phyloP scores from a whole-genome alignment of 108 stramenopile genomes.

The Pseudonitzschia multiseries region DNA sequence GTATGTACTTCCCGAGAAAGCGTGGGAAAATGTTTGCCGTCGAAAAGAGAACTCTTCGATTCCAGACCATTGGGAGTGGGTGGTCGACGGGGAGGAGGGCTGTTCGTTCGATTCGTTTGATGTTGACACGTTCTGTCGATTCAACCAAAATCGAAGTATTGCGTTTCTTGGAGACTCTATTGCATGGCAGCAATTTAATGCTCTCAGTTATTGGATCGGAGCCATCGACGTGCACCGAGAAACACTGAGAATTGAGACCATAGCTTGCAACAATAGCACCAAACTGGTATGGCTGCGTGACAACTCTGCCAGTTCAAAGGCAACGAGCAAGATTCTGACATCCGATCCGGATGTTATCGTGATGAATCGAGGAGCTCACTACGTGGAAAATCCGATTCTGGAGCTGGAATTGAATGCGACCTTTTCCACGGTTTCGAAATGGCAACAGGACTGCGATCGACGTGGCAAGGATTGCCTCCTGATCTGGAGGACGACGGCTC shows the following conservation, averaged over 20 bases:
- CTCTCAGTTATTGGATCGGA: not conserved
- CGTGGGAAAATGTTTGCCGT: conserved; percentile 11
- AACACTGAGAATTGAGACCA: not conserved
- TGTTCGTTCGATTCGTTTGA: conserved; percentile 10
- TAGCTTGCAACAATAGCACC: not conserved
- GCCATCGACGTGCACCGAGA: conserved; percentile 1
- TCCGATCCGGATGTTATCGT: conserved; percentile 12
- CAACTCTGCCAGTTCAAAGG: not conserved
- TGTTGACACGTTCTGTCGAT: not conserved
- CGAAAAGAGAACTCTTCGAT: not conserved
- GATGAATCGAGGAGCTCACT: conserved; percentile 18
- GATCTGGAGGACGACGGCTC: conserved; percentile 19
- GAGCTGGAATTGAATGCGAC: conserved; percentile 3
- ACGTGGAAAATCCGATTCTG: not conserved
- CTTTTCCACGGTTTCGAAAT: not conserved
- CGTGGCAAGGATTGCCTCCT: conserved; percentile 3
- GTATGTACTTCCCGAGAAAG: not conserved
- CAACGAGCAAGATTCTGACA: not conserved
- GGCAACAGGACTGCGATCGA: conserved; percentile 17
- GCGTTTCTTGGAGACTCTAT: conserved; percentile 15
- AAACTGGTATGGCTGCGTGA: conserved; percentile 8
- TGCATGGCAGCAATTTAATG: conserved; percentile 12
- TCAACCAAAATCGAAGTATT: not conserved
- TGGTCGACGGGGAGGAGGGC: not conserved
- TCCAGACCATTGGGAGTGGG: conserved; percentile 3